A percentile compares a stretch with the other conserved stretches of the same genome.
Conservation (phyloP, 2,329 filamentous ascomycete species). For the Ascochyta viciae-villosae region DNA sequence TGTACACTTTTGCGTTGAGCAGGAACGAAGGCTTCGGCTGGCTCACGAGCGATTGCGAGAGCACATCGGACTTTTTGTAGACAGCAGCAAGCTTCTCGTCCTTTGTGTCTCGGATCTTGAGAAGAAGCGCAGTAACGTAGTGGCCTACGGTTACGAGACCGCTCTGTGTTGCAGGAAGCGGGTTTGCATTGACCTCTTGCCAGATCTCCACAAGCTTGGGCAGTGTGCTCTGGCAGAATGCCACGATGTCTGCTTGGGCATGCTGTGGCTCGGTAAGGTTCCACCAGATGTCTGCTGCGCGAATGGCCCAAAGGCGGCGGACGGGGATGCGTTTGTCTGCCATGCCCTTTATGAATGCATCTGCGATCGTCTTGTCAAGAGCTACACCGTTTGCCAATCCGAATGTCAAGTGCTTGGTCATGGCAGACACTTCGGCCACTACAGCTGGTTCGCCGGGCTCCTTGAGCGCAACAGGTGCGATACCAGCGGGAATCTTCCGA, state of each 20-base stretch:
- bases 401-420: conserved; percentile 70
- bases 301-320: conserved; percentile 81
- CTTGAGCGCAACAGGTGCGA: conserved; percentile 75
- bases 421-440: conserved; percentile 73
- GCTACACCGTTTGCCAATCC: conserved; percentile 67
- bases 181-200: conserved; percentile 79
- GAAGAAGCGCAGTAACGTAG: conserved; percentile 70
- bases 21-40: conserved; percentile 89
- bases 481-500: conserved; percentile 68
- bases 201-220: conserved; percentile 72
- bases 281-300: conserved; percentile 74
- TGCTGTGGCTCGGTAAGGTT: conserved; percentile 58
- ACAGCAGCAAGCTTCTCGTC: conserved; percentile 64
- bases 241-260: conserved; percentile 54
- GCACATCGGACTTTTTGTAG: conserved; percentile 67
- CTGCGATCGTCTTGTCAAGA: conserved; percentile 70
- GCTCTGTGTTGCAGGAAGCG: conserved; percentile 78
- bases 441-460: conserved; percentile 89
- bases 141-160: conserved; percentile 83
- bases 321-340: conserved; percentile 82
- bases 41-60: conserved; percentile 69
- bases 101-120: conserved; percentile 61
- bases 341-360: conserved; percentile 80
- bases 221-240: conserved; percentile 59
- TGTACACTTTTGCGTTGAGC: conserved; percentile 83